A percentile compares a stretch with the other conserved stretches of the same genome.
phyloP scores from a whole-genome alignment of 148 eudicot species.

The Rheum nobile region DNA sequence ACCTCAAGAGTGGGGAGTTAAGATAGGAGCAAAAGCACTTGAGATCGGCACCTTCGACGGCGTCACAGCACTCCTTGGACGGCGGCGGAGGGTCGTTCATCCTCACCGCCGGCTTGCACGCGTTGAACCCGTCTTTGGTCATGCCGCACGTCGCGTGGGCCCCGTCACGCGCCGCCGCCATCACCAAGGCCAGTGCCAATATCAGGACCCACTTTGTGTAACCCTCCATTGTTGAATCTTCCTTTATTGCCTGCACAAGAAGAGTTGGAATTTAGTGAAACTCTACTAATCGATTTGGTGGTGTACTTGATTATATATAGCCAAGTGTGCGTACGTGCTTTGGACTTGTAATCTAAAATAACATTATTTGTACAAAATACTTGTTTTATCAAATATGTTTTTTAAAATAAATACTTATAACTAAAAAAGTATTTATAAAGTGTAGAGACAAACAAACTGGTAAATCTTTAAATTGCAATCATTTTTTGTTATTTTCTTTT shows the following conservation, averaged over 20 bases:
- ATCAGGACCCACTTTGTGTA: background rate
- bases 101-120: conserved; percentile 4
- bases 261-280: too few species aligned
- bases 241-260: too few species aligned
- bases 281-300: too few species aligned
- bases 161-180: background rate
- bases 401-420: too few species aligned
- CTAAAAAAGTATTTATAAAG: too few species aligned
- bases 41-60: background rate
- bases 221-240: background rate
- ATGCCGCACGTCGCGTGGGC: background rate
- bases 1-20: background rate
- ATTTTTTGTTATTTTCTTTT: too few species aligned
- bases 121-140: background rate
- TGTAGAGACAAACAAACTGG: too few species aligned
- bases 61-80: background rate
- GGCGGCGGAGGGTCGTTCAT: background rate
- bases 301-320: background rate
- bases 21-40: conserved; percentile 5
- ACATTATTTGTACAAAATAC: too few species aligned
- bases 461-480: too few species aligned
- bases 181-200: background rate
- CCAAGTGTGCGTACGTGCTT: background rate
- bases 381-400: too few species aligned
- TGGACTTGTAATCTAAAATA: too few species aligned